phyloP scores from a whole-genome alignment of 768 basidiomycete genomes.

The Suillus decipiens region DNA sequence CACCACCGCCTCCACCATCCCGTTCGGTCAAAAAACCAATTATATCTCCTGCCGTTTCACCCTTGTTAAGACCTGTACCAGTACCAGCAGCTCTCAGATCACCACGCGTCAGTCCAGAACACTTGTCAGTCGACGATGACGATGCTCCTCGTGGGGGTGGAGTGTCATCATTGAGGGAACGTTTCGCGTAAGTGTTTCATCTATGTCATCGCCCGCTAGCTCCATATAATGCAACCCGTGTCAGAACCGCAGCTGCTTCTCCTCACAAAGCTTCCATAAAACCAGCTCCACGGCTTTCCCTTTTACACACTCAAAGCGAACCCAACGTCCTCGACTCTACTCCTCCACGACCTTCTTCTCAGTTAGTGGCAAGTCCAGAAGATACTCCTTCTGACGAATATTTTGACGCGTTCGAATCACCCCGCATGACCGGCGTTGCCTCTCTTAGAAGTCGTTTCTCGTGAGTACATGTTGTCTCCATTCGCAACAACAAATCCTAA shows the following conservation, averaged over 20 bases:
- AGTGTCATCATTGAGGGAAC: slow-evolving; percentile 7
- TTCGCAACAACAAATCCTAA: slow-evolving; percentile 14
- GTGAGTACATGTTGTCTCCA: slow-evolving; percentile 41
- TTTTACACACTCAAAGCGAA: slow-evolving; percentile 25
- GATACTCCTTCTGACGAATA: background rate
- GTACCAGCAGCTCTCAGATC: slow-evolving; percentile 33
- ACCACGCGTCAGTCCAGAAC: slow-evolving; percentile 25
- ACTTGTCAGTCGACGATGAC: slow-evolving; percentile 16
- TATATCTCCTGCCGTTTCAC: slow-evolving; percentile 47
- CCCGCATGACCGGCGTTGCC: slow-evolving; percentile 33
- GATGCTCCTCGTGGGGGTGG: slow-evolving; percentile 11
- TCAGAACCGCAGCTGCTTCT: slow-evolving; percentile 18
- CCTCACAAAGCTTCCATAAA: slow-evolving; percentile 22
- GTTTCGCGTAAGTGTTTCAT: slow-evolving; percentile 1
- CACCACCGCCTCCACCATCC: slow-evolving; percentile 62
- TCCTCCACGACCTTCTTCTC: slow-evolving; percentile 16
- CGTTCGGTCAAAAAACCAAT: slow-evolving; percentile 32
- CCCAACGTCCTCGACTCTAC: slow-evolving; percentile 14
- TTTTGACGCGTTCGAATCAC: background rate
- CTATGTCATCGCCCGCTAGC: background rate
- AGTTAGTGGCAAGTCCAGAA: background rate
- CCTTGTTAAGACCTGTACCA: slow-evolving; percentile 54
- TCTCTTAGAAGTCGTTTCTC: slow-evolving; percentile 47
- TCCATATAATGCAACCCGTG: background rate
- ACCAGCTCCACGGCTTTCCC: slow-evolving; percentile 17